Conservation (phyloP, 164 flowering plant genomes). For the Taxillus chinensis region DNA sequence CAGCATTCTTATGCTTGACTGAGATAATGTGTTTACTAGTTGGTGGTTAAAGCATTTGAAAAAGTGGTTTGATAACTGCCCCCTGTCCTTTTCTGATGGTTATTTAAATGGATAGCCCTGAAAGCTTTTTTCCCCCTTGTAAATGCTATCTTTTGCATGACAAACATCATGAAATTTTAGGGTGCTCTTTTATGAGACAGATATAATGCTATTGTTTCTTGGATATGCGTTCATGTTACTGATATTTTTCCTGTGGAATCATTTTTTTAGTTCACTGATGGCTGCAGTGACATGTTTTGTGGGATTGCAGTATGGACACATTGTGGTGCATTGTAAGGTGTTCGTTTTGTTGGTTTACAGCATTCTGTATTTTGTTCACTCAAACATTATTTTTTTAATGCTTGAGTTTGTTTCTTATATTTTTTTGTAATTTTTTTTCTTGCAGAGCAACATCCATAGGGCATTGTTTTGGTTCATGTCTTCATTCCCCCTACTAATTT, state of each 20-base stretch:
- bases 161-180: neutral
- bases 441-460: slow-evolving; percentile 40
- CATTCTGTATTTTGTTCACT: no score
- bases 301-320: slow-evolving; percentile 71
- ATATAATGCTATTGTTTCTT: neutral
- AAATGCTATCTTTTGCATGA: no score
- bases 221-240: neutral
- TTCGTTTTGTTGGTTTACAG: neutral
- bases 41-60: neutral
- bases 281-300: slow-evolving; percentile 61
- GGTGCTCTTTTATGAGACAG: neutral
- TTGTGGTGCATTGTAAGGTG: slow-evolving; percentile 54
- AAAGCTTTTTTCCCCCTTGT: no score
- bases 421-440: slow-evolving; percentile 3
- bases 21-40: neutral
- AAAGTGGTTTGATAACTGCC: neutral
- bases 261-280: slow-evolving; percentile 50
- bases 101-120: no score
- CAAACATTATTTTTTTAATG: neutral
- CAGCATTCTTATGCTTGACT: no score
- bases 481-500: slow-evolving; percentile 33
- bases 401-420: slow-evolving; percentile 5
- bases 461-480: slow-evolving; percentile 38
- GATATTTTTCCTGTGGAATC: slow-evolving; percentile 3
- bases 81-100: neutral